Evolutionary conservation across 2,329 filamentous ascomycete genomes (phyloP).

Genomic region (Epichloe elymi): DNA sequence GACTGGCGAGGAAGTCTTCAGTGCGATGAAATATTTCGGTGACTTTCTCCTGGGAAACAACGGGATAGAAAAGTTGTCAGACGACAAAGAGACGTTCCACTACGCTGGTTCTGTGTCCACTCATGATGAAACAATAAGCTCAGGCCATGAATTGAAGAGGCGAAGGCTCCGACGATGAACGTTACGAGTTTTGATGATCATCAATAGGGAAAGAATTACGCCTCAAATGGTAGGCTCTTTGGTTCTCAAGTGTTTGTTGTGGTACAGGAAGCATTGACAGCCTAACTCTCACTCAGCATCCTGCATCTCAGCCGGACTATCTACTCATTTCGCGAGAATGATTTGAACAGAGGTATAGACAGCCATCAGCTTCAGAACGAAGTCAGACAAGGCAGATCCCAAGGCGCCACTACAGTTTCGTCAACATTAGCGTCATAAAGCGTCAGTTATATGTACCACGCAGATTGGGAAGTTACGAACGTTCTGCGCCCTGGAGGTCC

Average conservation of each 20-base stretch:
- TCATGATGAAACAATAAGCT: constrained; percentile 8
- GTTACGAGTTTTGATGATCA: background rate
- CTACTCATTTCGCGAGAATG: constrained; percentile 17
- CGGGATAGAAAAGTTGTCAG: constrained; percentile 39
- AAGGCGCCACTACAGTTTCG: constrained; percentile 21
- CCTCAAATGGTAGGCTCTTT: too few species aligned
- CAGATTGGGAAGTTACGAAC: constrained; percentile 16
- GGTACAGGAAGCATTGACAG: too few species aligned
- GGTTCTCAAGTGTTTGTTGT: too few species aligned
- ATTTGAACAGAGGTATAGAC: constrained; percentile 28
- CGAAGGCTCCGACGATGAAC: constrained; percentile 15
- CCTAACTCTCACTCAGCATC: background rate
- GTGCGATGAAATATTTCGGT: constrained; percentile 72
- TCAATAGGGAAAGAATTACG: too few species aligned
- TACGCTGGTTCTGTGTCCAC: constrained; percentile 4
- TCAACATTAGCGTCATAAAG: background rate
- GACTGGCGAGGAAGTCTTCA: constrained; percentile 76
- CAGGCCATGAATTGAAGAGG: constrained; percentile 18
- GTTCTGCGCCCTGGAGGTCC: constrained; percentile 32
- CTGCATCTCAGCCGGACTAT: background rate
- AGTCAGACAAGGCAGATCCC: constrained; percentile 21
- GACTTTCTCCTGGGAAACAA: constrained; percentile 64
- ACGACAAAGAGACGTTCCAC: constrained; percentile 12
- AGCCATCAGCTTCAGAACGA: constrained; percentile 28
- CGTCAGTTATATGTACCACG: background rate